Evolutionary conservation across 176 grass and related monocot species (phyloP).

Genomic region (Guadua angustifolia): DNA sequence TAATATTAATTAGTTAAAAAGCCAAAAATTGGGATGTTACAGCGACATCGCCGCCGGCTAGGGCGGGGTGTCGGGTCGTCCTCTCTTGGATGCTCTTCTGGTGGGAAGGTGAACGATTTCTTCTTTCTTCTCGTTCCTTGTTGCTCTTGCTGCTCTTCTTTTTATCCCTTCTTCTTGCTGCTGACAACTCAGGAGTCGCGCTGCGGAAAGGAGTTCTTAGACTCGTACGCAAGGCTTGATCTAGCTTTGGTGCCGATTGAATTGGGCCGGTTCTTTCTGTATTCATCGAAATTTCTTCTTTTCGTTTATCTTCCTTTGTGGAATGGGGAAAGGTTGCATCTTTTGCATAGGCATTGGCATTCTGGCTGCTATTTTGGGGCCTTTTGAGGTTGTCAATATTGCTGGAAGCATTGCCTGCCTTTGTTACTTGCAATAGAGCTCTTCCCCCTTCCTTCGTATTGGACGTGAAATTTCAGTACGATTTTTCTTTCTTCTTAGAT

Average conservation of each 20-base stretch:
- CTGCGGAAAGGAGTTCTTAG: not conserved
- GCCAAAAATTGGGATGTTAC: no score
- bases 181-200: no score
- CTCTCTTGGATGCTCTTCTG: not conserved
- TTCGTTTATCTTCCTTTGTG: not conserved
- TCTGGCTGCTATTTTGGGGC: not conserved
- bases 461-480: not conserved
- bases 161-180: not conserved
- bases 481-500: not conserved
- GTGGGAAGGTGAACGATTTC: constrained; percentile 7
- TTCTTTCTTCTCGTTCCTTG: not conserved
- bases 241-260: not conserved
- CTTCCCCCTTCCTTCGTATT: not conserved
- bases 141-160: not conserved
- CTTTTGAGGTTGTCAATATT: not conserved
- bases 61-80: not conserved
- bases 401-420: not conserved
- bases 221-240: not conserved
- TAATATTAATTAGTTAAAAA: no score
- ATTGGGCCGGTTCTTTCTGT: not conserved
- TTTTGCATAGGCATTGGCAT: not conserved
- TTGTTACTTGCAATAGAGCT: not conserved
- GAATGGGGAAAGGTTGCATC: not conserved
- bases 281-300: not conserved
- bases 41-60: constrained; percentile 2